Evolutionary conservation across 2,329 filamentous ascomycete species (phyloP).

Genomic region (Monosporascus sp.): DNA sequence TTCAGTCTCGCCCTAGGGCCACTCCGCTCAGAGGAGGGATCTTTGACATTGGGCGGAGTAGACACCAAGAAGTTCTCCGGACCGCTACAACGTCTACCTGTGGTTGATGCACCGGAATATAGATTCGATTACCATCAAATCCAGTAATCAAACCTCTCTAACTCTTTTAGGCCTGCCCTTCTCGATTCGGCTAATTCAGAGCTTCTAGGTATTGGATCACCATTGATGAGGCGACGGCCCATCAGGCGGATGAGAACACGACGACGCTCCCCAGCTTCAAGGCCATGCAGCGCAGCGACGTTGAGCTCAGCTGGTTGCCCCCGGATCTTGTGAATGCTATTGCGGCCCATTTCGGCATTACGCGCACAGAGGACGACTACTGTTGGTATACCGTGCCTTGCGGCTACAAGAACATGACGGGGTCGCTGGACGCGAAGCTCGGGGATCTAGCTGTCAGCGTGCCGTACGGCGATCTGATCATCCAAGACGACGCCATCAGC

Average conservation of each 20-base stretch:
- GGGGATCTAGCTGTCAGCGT: conserved; percentile 1
- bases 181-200: not conserved
- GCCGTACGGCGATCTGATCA: conserved; percentile 1
- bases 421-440: conserved; percentile 1
- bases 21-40: conserved; percentile 17
- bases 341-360: conserved; percentile 9
- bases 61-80: conserved; percentile 41
- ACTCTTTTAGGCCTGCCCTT: not conserved
- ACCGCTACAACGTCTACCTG: conserved; percentile 15
- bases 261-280: not conserved
- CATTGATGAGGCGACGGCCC: not conserved
- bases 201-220: conserved; percentile 1
- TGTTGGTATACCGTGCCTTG: conserved; percentile 3
- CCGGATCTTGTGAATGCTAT: not conserved
- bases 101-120: conserved; percentile 1
- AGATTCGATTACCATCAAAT: not conserved
- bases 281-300: not conserved
- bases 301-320: not conserved
- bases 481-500: not conserved
- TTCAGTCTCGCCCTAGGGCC: conserved; percentile 29
- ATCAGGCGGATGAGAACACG: not conserved
- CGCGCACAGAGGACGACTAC: not conserved
- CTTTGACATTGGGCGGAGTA: conserved; percentile 39
- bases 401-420: not conserved
- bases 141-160: not conserved